Percentiles rank a stretch among this genome's conserved stretches.
These are phyloP conservation scores for Candida silvicultrix DNA, from an alignment of 805 yeast species.

Conservation along the genomic window DNA sequence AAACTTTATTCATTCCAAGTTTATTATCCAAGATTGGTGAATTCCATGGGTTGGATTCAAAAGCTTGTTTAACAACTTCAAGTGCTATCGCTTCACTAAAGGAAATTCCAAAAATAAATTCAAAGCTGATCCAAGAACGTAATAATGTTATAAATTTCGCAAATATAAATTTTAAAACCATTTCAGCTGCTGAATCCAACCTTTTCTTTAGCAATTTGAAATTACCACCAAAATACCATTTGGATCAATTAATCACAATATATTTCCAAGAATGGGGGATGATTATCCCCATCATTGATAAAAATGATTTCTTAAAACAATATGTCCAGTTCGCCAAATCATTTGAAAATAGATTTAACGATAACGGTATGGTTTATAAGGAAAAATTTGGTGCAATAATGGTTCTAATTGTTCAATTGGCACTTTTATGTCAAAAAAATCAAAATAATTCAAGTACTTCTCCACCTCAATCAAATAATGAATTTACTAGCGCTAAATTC, in stretches of 20 bases:
- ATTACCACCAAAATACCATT: constrained; percentile 46
- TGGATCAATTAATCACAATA: constrained; percentile 61
- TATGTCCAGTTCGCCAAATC: constrained; percentile 43
- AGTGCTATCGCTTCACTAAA: constrained; percentile 65
- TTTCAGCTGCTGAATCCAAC: constrained; percentile 35
- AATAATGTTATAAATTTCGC: constrained; percentile 25
- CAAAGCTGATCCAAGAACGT: constrained; percentile 7
- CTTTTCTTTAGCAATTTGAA: constrained; percentile 37
- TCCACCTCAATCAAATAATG: not conserved
- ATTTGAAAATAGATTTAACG: constrained; percentile 37
- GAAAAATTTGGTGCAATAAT: constrained; percentile 53
- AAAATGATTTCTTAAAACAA: constrained; percentile 56
- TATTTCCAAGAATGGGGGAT: constrained; percentile 79
- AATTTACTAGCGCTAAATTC: not conserved
- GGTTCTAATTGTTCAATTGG: constrained; percentile 42
- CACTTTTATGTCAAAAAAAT: constrained; percentile 25
- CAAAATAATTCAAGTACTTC: constrained; percentile 1
- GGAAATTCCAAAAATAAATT: constrained; percentile 30
- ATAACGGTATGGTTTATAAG: constrained; percentile 32
- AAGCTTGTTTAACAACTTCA: constrained; percentile 65
- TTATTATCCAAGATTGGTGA: constrained; percentile 63
- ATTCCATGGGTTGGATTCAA: constrained; percentile 64
- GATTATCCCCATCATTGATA: constrained; percentile 62
- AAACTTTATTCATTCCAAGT: constrained; percentile 69
- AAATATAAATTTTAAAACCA: constrained; percentile 30